Base-by-base conservation (phyloP, 441 rosid species). In the Erodium chrysanthum region DNA sequence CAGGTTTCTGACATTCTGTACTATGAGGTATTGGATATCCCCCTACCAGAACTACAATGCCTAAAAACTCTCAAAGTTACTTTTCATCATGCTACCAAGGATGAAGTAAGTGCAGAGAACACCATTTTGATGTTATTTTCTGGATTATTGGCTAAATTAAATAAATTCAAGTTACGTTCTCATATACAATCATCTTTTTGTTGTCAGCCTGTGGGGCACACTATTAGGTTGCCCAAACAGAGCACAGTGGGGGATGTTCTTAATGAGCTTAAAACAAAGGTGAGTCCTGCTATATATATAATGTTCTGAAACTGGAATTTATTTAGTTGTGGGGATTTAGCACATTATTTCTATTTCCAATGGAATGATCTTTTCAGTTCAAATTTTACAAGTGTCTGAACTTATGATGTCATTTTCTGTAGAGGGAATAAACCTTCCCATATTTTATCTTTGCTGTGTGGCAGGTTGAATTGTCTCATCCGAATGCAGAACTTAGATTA, bases 221-320 rank as follows among this genome's bases (percentile, higher is more conserved):
- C 84, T 46, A 83, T 88, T 75, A 81, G 90, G 69, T 77, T 88
- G 78, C 93, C 90, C 68, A 85, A 84, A 67, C 85, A 83, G 79
- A 84, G 93, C 76, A 88, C 88, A 5, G 87, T 85, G 8, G 93
- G 82, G n/a, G 89, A 88, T 84, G 93, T 85, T 50, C 81, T 88
- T 64, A 81, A 78, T 73, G 88, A 85, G 73, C 87, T 88, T 54
- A 88, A 83, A 77, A 78, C 85, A 68, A 88, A 84, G 90, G 90
- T 80, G 66, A 60, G 37, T 54, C 17, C 65, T 66, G 37, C 20
- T n/a, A n/a, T n/a, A n/a, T n/a, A 48, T 48, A 48, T n/a, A 3
- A 27, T 64, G 25, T 61, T 27, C 15, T 61, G 65, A 61, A 25
- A 61, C 37, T 29, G 65, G 29, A 61, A 27, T 27, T 14, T 61